Percentiles rank a stretch among this genome's conserved stretches.
Conservation (phyloP, 495 filamentous ascomycete genomes). For the Astrothelium subdiscretum region DNA sequence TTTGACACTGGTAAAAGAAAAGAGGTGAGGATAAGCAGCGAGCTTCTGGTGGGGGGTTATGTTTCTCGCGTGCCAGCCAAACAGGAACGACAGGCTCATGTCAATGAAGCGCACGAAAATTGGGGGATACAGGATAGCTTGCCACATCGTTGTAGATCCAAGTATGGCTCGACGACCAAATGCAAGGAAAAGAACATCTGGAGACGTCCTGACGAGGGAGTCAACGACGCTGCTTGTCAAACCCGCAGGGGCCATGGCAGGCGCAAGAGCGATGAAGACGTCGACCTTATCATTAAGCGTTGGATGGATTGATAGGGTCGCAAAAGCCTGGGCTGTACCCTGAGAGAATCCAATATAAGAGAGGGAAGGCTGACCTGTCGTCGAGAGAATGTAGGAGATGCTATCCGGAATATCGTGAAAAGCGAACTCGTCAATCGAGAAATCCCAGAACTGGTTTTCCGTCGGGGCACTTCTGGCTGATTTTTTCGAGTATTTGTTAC, state of each 20-base stretch:
- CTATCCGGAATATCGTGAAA: conserved; percentile 95
- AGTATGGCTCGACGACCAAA: conserved; percentile 93
- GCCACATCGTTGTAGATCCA: conserved; percentile 92
- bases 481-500: conserved; percentile 98
- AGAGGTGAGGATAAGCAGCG: conserved; percentile 92
- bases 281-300: conserved; percentile 86
- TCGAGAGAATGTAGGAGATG: conserved; percentile 80
- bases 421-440: conserved; percentile 95
- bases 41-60: conserved; percentile 83
- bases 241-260: conserved; percentile 92
- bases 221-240: conserved; percentile 80
- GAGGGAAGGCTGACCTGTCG: conserved; percentile 70
- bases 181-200: conserved; percentile 81
- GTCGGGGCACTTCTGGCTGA: conserved; percentile 60
- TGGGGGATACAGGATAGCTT: conserved; percentile 85
- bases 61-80: conserved; percentile 81
- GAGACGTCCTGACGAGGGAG: conserved; percentile 85
- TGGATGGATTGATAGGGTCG: conserved; percentile 86
- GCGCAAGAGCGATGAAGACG: conserved; percentile 94
- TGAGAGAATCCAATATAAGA: conserved; percentile 97
- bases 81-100: conserved; percentile 65
- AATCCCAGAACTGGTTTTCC: conserved; percentile 81
- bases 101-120: conserved; percentile 89
- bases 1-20: conserved; percentile 92
- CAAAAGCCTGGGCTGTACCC: conserved; percentile 93